phyloP scores from a whole-genome alignment of 2,329 filamentous ascomycete genomes.

The Annulohypoxylon truncatum region DNA sequence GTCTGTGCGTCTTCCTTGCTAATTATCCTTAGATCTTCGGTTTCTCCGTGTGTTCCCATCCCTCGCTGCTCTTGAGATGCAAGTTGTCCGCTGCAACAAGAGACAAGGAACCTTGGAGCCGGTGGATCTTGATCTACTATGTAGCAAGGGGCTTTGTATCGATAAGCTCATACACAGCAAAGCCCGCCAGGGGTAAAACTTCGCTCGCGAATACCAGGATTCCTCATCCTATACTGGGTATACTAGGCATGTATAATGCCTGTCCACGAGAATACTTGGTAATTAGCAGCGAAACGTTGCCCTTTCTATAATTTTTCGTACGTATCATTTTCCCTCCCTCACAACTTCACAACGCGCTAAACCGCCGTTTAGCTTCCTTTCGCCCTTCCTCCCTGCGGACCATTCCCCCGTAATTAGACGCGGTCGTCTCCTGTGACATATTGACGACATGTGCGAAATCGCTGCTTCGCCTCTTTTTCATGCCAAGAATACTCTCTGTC shows the following conservation, averaged over 20 bases:
- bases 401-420: constrained; percentile 28
- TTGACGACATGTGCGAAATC: constrained; percentile 28
- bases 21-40: constrained; percentile 26
- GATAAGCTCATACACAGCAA: constrained; percentile 17
- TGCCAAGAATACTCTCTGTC: constrained; percentile 22
- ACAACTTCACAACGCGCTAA: constrained; percentile 2
- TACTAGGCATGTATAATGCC: background rate
- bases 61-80: constrained; percentile 24
- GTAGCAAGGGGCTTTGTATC: constrained; percentile 20
- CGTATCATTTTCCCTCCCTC: constrained; percentile 15
- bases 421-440: constrained; percentile 34
- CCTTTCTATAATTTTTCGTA: constrained; percentile 28
- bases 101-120: constrained; percentile 13
- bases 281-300: background rate
- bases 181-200: constrained; percentile 3
- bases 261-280: constrained; percentile 16
- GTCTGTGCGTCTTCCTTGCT: constrained; percentile 13
- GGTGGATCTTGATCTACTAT: background rate
- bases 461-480: constrained; percentile 21
- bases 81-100: constrained; percentile 13
- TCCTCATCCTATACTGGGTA: background rate
- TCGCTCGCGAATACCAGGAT: constrained; percentile 4
- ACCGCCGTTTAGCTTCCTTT: constrained; percentile 5
- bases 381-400: constrained; percentile 19
- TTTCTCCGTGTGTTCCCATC: constrained; percentile 37